phyloP scores from a whole-genome alignment of 1,284 basidiomycete genomes.

The Uromyces viciae-fabae region DNA sequence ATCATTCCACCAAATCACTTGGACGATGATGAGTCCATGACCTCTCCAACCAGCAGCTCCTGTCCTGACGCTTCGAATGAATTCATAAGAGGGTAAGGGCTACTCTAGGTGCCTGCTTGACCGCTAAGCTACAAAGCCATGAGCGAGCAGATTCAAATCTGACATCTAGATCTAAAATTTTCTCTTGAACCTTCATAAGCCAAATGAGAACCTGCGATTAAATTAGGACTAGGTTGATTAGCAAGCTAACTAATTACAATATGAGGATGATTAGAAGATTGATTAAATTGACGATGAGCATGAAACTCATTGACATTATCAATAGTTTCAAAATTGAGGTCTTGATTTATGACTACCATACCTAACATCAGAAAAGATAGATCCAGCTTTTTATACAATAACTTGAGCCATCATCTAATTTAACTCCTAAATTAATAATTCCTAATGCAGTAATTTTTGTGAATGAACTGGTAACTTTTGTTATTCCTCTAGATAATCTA shows the following conservation, averaged over 20 bases:
- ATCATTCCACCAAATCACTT: too few species aligned
- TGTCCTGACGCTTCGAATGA: too few species aligned
- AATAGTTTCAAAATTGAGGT: conserved; percentile 49
- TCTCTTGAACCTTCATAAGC: conserved; percentile 83
- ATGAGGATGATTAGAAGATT: conserved; percentile 45
- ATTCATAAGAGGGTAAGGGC: too few species aligned
- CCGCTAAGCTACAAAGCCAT: too few species aligned
- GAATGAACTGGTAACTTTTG: conserved; percentile 86
- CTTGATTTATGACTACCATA: conserved; percentile 48
- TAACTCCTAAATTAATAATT: conserved; percentile 86
- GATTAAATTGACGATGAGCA: neutral
- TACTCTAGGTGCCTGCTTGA: too few species aligned
- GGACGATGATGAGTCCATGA: too few species aligned
- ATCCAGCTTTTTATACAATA: conserved; percentile 89
- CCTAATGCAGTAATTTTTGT: conserved; percentile 89
- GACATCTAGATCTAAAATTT: conserved; percentile 78
- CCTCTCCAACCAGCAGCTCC: too few species aligned
- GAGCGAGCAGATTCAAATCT: too few species aligned
- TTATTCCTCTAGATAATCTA: conserved; percentile 83
- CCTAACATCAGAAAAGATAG: conserved; percentile 73
- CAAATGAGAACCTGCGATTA: conserved; percentile 80
- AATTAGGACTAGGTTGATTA: conserved; percentile 75
- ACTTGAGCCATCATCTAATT: conserved; percentile 94
- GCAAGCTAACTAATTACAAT: conserved; percentile 80
- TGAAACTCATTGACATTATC: conserved; percentile 9